A percentile compares a stretch with the other conserved stretches of the same genome.
Conservation (phyloP, 1,284 basidiomycete genomes). For the Ustilago nuda region DNA sequence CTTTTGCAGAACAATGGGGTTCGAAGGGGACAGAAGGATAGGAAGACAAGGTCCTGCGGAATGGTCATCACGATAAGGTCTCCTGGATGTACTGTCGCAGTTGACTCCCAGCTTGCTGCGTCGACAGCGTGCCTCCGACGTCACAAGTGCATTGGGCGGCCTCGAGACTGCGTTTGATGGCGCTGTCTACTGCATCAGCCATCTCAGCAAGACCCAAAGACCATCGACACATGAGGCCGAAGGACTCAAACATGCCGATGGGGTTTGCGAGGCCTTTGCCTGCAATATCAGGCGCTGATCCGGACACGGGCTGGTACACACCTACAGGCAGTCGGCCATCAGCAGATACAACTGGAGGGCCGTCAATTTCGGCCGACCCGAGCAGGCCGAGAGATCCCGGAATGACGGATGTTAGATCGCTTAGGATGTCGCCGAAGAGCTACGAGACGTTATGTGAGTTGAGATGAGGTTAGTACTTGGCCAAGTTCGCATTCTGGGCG, state of each 20-base stretch:
- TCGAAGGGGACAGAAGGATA: neutral
- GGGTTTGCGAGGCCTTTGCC: constrained; percentile 95
- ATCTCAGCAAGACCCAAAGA: constrained; percentile 82
- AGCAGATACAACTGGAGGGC: constrained; percentile 76
- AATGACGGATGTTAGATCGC: constrained; percentile 45
- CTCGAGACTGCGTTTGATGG: constrained; percentile 89
- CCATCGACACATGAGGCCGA: constrained; percentile 92
- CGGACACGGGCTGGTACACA: constrained; percentile 88
- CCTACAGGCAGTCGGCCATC: constrained; percentile 73
- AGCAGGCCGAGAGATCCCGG: constrained; percentile 76
- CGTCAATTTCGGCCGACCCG: constrained; percentile 94
- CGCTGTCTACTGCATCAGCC: constrained; percentile 84
- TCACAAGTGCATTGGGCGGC: constrained; percentile 85
- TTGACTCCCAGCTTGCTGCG: constrained; percentile 81
- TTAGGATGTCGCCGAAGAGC: constrained; percentile 54
- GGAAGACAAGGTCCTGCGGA: neutral
- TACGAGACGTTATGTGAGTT: constrained; percentile 1
- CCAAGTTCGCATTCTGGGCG: neutral
- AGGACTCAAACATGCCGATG: constrained; percentile 93
- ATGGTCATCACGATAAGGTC: constrained; percentile 72
- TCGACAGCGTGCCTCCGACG: constrained; percentile 81
- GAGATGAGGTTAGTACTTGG: neutral
- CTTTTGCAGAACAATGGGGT: neutral
- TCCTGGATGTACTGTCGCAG: constrained; percentile 77
- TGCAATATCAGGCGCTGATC: constrained; percentile 88